Evolutionary conservation across 2,329 filamentous ascomycete genomes (phyloP).

Genomic region (Aspergillus pseudotamarii): DNA sequence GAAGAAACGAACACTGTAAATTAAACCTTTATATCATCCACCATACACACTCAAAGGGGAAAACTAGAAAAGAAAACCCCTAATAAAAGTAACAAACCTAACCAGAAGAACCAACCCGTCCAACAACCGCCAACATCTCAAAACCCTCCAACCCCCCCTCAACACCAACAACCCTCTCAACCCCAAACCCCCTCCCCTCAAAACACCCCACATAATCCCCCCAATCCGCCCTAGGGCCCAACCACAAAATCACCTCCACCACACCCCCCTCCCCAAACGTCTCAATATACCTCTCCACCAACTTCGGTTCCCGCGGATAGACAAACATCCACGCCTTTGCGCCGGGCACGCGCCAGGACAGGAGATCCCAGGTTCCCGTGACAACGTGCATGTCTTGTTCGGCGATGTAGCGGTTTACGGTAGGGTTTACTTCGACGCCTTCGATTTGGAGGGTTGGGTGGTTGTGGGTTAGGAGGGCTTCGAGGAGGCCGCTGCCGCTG

Average conservation of each 20-base stretch:
- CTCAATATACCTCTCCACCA: slow-evolving; percentile 51
- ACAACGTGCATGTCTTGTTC: slow-evolving; percentile 47
- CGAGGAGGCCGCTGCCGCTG: slow-evolving; percentile 55
- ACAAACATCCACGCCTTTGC: slow-evolving; percentile 56
- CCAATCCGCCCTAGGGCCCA: slow-evolving; percentile 36
- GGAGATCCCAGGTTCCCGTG: slow-evolving; percentile 44
- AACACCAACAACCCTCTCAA: not conserved
- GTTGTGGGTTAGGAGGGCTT: slow-evolving; percentile 42
- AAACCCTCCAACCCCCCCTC: not conserved
- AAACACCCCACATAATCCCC: slow-evolving; percentile 33
- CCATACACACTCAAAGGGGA: not conserved
- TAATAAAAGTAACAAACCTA: too few species aligned
- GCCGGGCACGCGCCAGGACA: slow-evolving; percentile 45
- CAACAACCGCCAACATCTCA: not conserved
- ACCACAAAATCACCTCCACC: slow-evolving; percentile 31
- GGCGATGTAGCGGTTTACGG: slow-evolving; percentile 50
- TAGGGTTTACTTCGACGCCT: slow-evolving; percentile 53
- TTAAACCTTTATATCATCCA: not conserved
- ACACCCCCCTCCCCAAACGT: slow-evolving; percentile 17
- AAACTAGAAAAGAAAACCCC: too few species aligned
- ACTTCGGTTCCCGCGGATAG: slow-evolving; percentile 53
- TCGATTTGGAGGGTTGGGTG: slow-evolving; percentile 35
- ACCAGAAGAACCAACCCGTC: not conserved
- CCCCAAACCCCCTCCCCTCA: not conserved
- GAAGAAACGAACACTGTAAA: not conserved